Evolutionary conservation across 2,329 filamentous ascomycete species (phyloP), one percentile per base, ranked within the genome.

Genomic region (Boeremia exigua): DNA sequence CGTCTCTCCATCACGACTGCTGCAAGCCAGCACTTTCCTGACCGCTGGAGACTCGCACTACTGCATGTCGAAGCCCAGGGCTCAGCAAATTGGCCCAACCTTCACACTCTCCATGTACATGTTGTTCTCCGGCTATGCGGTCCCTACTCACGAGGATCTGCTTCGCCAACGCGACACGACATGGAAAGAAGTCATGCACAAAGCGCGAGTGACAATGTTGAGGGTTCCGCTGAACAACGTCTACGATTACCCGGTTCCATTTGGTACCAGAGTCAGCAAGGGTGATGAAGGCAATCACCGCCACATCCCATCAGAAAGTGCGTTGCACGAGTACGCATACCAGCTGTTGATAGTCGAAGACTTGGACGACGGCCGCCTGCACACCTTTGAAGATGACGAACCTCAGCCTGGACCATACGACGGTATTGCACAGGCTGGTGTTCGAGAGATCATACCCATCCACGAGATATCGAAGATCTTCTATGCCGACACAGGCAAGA

Each of bases 111-210:
- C 93, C 0, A 79, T 98, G 63, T 99, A 98, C 75, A 97, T 98
- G 92, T 83, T 98, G 0, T 99, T 98, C 68, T 82, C 88, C 2
- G 90, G 92, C 1, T 92, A 98, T 74, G 80, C 88, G 3, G 79
- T 80, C 38, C 77, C 84, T 34, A 78, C 81, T 2, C 80, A 83
- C 15, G 76, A 86, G 76, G 75, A 86, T 72, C 77, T 84, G 66
- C 65, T 87, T 62, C 71, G 89, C 77, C 75, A 87, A 77, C 71
- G 89, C 78, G 76, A 87, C 77, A 80, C 92, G 0, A 89, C 93
- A 0, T 98, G 95, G 95, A 95, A 98, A 72, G 94, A 99, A 73
- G 92, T 96, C 36, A 88, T 97, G 58, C 93, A 98, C 78, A 99
- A 98, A 74, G 91, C 92, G 15, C 86, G 88, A 34, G 86, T 97